Evolutionary conservation across 2,329 filamentous ascomycete genomes (phyloP), one percentile per base, ranked within the genome.

Genomic region (Fusarium sp.): DNA sequence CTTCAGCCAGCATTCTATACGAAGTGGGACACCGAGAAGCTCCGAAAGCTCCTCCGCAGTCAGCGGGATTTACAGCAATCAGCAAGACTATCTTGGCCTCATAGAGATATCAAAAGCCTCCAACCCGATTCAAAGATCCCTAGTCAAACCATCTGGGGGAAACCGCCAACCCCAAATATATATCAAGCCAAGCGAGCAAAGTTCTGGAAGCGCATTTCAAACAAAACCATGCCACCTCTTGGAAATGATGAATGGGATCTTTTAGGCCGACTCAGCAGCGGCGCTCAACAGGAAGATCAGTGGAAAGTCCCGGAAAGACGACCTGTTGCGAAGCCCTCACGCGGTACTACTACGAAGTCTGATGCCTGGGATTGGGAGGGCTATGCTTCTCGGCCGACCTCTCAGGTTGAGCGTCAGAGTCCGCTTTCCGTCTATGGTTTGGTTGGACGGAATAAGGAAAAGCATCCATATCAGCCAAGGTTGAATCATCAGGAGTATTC

Each of bases 211-310:
- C 63, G 63, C 8, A 75, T 82, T 21, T 79, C 85, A 2, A 78
- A 83, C 18, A 87, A 85, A 65, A 69, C 89, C 11, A 80, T 88
- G 73, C 87, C 88, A n/a, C 90, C 90, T 0, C 64, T 91, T 21
- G 83, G 83, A 11, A 80, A 78, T 33, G 80, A 82, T 23, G 88
- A 91, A 75, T 91, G 88, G 88, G 83, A 90, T 19, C 76, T 84
- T 19, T 78, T 91, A n/a, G 79, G 79, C n/a, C 78, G 79, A 29
- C 73, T 91, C 39, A 83, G 83, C 7, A 69, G 74, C 12, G 88
- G 86, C 3, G 79, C 79, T 31, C 83, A 83, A 15, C 77, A 76
- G 5, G 74, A 76, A 25, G 66, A 69, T 7, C 79, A 83, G 37
- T 85, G 84, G 80, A 73, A 63, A 23, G 71, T 85, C 3, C 84